Conservation (phyloP, 2,329 filamentous ascomycete species). For the Sphaerulina populicola region DNA sequence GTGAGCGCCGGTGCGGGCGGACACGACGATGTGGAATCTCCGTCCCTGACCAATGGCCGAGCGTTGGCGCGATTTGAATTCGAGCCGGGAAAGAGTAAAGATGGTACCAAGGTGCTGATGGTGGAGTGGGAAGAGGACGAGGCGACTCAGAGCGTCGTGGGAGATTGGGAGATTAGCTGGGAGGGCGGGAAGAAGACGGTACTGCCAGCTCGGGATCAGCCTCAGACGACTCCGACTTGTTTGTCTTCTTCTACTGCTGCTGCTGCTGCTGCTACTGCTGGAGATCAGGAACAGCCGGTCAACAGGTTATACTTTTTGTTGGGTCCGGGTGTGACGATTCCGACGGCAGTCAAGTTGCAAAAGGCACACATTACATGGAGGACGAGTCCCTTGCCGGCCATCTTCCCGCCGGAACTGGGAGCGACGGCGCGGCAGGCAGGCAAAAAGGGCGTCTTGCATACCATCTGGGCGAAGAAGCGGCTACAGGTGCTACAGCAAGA, state of each 20-base stretch:
- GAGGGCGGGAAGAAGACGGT: slow-evolving; percentile 66
- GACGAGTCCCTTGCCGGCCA: slow-evolving; percentile 75
- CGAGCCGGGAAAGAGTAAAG: slow-evolving; percentile 59
- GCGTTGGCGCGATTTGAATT: slow-evolving; percentile 84
- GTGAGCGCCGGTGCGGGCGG: slow-evolving; percentile 9
- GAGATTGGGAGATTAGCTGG: slow-evolving; percentile 74
- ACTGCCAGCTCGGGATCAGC: slow-evolving; percentile 55
- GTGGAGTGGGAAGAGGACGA: slow-evolving; percentile 73
- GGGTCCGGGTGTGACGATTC: slow-evolving; percentile 62
- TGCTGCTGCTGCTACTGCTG: too few relatives aligned
- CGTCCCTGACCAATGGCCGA: slow-evolving; percentile 43
- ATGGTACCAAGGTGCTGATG: slow-evolving; percentile 87
- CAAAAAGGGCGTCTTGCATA: slow-evolving; percentile 75
- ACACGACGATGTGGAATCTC: slow-evolving; percentile 34
- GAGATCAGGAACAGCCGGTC: slow-evolving; percentile 29
- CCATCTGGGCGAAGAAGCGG: slow-evolving; percentile 79
- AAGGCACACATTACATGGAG: slow-evolving; percentile 44
- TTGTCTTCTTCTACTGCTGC: too few relatives aligned
- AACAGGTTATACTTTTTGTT: slow-evolving; percentile 74
- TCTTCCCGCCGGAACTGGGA: slow-evolving; percentile 70
- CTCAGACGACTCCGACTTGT: not conserved
- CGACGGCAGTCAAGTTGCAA: slow-evolving; percentile 59
- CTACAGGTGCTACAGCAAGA: slow-evolving; percentile 67
- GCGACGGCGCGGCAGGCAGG: slow-evolving; percentile 58
- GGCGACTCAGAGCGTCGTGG: slow-evolving; percentile 39